A percentile compares a stretch with the other conserved stretches of the same genome.
phyloP scores from a whole-genome alignment of 2,329 filamentous ascomycete species.

The Bipolaris bicolor region DNA sequence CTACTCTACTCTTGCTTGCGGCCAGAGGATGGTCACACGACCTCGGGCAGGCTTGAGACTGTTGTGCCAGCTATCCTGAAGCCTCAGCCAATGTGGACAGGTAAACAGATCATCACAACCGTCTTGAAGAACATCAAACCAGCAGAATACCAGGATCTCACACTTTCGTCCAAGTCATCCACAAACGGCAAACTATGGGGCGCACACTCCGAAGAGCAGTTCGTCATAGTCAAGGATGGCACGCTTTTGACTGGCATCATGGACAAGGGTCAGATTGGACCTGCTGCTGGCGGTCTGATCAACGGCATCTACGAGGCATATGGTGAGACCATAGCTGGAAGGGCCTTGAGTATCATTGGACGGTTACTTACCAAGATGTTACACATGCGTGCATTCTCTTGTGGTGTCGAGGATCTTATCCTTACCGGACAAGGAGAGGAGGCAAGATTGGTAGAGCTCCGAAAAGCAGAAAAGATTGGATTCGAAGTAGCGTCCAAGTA shows the following conservation, averaged over 20 bases:
- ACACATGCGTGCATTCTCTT: conserved; percentile 94
- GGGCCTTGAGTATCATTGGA: conserved; percentile 86
- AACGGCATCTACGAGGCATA: conserved; percentile 94
- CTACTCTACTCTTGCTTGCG: conserved; percentile 89
- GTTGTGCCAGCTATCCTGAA: conserved; percentile 82
- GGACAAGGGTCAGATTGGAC: conserved; percentile 94
- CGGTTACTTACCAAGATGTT: conserved; percentile 87
- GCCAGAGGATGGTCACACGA: conserved; percentile 88
- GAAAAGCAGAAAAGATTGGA: conserved; percentile 71
- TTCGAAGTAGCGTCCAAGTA: conserved; percentile 84
- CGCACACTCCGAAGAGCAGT: conserved; percentile 72
- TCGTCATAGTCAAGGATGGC: conserved; percentile 82
- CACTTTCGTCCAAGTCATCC: conserved; percentile 78
- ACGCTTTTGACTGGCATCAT: conserved; percentile 89
- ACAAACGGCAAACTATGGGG: conserved; percentile 84
- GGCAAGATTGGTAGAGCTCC: conserved; percentile 70
- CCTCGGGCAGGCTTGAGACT: conserved; percentile 79
- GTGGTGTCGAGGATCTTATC: conserved; percentile 93
- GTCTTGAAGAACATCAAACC: conserved; percentile 92
- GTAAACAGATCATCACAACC: conserved; percentile 93
- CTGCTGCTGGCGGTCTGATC: conserved; percentile 82
- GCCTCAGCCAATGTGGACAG: conserved; percentile 85
- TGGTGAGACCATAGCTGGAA: conserved; percentile 83
- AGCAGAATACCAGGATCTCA: conserved; percentile 74
- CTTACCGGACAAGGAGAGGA: conserved; percentile 81